phyloP scores from a whole-genome alignment of 2,329 filamentous ascomycete species.

The Ampelomyces quisqualis region DNA sequence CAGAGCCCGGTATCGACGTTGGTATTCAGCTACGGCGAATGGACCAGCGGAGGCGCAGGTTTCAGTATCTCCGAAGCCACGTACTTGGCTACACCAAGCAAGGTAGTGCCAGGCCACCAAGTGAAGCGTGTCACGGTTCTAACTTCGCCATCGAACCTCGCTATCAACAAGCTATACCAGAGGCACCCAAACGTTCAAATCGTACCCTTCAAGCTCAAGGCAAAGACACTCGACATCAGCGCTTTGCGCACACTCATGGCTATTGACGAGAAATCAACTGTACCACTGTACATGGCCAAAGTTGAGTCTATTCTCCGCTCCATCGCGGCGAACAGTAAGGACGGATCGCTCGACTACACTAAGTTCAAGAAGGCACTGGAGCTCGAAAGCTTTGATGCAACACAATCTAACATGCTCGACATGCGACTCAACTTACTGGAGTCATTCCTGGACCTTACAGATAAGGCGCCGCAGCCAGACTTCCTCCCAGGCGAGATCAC shows the following conservation, averaged over 20 bases:
- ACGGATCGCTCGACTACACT: slow-evolving; percentile 52
- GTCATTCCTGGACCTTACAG: slow-evolving; percentile 57
- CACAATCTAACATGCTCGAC: slow-evolving; percentile 57
- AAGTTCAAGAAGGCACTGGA: slow-evolving; percentile 20
- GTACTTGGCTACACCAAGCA: slow-evolving; percentile 52
- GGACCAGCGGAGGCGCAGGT: slow-evolving; percentile 48
- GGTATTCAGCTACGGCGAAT: slow-evolving; percentile 56
- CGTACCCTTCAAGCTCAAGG: slow-evolving; percentile 49
- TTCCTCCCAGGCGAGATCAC: slow-evolving; percentile 56
- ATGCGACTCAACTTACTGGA: slow-evolving; percentile 64
- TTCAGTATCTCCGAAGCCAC: slow-evolving; percentile 60
- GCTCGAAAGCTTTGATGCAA: slow-evolving; percentile 16
- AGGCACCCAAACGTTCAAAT: slow-evolving; percentile 48
- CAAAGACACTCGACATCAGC: slow-evolving; percentile 53
- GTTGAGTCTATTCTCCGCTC: slow-evolving; percentile 54
- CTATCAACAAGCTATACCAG: slow-evolving; percentile 24
- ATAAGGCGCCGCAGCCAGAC: slow-evolving; percentile 9
- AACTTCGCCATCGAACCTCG: slow-evolving; percentile 26
- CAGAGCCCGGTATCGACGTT: slow-evolving; percentile 59
- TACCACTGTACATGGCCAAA: slow-evolving; percentile 58
- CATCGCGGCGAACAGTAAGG: slow-evolving; percentile 57
- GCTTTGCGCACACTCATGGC: slow-evolving; percentile 46
- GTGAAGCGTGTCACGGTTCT: slow-evolving; percentile 18
- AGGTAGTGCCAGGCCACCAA: slow-evolving; percentile 12
- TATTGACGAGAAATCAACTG: slow-evolving; percentile 15